Evolutionary conservation across 306 rosid species (phyloP), one percentile per base, ranked within the genome.

Genomic region (Vachellia collinsii): DNA sequence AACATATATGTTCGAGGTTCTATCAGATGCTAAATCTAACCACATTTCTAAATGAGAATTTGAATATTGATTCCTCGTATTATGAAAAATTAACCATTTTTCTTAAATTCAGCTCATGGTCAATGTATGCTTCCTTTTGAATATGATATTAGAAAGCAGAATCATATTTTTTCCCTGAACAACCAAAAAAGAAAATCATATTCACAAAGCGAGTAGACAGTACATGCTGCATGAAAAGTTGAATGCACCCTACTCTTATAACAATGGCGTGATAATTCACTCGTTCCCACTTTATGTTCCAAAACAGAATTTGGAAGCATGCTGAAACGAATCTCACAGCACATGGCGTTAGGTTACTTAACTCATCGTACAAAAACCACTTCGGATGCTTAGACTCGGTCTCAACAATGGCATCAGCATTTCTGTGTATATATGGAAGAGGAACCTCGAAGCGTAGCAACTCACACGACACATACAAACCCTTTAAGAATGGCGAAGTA

Each of bases 341-440:
- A 70, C 75, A 70, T 70, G 75, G 41, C 56, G 44, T 44, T 70
- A 70, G 75, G 58, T 70, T 47, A 70, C 50, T n/a, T 34, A 22
- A 67, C 72, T 39, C 9, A 12, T 3, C 25, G 6, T 12, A 44
- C 39, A 44, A 7, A 2, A 22, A 70, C 3, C 41, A 10, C 22
- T 46, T 70, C 7, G 3, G 8, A 68, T 34, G 6, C 64, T 50
- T 72, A 23, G 64, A 72, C 77, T 50, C 16, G 11, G 77, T 72
- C 77, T 36, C 5, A 36, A 50, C 19, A 36, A 72, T 62, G 39
- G 6, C 68, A 13, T 12, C 68, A 62, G 41, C 42, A 11, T 62
- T 62, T 62, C 68, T n/a, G n/a, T 62, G 80, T 82, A 83, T 82
- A 88, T 77, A 86, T 81, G 81, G 76, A 82, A 77, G 65, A 77